Evolutionary conservation across 208 protist genomes (phyloP).

Genomic region (Trypanosoma theileri): DNA sequence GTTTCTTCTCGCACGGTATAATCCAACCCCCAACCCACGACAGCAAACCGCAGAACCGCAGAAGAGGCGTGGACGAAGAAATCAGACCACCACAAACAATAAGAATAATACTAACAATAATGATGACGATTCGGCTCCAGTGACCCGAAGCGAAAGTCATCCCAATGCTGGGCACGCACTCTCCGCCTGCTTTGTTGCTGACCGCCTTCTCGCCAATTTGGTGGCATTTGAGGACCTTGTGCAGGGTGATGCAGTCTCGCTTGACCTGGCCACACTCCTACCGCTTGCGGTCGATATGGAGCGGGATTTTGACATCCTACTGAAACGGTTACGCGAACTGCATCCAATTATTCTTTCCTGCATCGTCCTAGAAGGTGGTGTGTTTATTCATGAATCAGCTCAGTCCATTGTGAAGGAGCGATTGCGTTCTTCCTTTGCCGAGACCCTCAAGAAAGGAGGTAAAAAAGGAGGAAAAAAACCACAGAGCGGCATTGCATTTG

Average conservation of each 20-base stretch:
- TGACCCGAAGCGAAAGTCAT: constrained; percentile 40
- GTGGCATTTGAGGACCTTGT: constrained; percentile 50
- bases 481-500: constrained; percentile 9
- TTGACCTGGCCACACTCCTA: constrained; percentile 49
- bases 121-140: background rate
- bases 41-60: background rate
- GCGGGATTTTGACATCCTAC: constrained; percentile 43
- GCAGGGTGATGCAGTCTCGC: constrained; percentile 43
- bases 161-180: constrained; percentile 65
- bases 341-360: constrained; percentile 51
- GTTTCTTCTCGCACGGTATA: constrained; percentile 63
- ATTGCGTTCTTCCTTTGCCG: constrained; percentile 29
- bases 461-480: constrained; percentile 15
- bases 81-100: constrained; percentile 9
- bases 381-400: constrained; percentile 39
- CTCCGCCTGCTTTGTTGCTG: constrained; percentile 56
- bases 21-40: constrained; percentile 27
- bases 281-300: constrained; percentile 55
- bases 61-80: constrained; percentile 14
- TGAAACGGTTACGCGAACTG: constrained; percentile 47
- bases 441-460: constrained; percentile 1
- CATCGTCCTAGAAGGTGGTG: constrained; percentile 36
- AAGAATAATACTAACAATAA: too few relatives aligned
- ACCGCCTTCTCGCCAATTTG: constrained; percentile 54
- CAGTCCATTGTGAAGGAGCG: constrained; percentile 30